These are phyloP conservation scores for Apiotrichum montevideense DNA, from an alignment of 1,284 basidiomycete species.

Conservation along the genomic window DNA sequence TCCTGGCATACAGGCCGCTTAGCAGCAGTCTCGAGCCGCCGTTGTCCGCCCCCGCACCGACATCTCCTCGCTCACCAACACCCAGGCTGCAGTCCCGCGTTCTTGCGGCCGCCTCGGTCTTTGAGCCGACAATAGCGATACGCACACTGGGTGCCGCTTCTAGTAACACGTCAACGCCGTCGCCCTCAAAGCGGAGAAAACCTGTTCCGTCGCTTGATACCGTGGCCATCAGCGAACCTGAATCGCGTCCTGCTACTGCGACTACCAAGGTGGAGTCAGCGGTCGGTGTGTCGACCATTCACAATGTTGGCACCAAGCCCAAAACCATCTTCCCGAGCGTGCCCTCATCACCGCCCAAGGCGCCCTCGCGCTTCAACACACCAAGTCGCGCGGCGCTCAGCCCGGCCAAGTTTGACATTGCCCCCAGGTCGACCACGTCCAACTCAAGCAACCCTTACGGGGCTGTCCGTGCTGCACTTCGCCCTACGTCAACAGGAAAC, in stretches of 20 bases:
- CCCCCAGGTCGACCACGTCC: neutral
- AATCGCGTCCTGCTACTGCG: too few relatives aligned
- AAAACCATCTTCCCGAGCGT: neutral
- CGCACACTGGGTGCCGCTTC: neutral
- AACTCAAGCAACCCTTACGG: neutral
- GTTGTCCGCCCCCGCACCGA: neutral
- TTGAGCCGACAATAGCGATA: slow-evolving; percentile 10
- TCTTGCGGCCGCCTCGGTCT: slow-evolving; percentile 8
- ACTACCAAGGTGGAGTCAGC: too few relatives aligned
- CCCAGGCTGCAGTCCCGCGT: neutral
- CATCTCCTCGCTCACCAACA: neutral
- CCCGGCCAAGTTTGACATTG: neutral
- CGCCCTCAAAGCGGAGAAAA: neutral
- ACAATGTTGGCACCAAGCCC: too few relatives aligned
- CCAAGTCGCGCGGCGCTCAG: neutral
- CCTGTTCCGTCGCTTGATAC: neutral
- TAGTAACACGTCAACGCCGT: neutral
- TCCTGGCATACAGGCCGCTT: too few relatives aligned
- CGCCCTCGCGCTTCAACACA: neutral
- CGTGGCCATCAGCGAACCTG: too few relatives aligned
- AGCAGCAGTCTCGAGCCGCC: neutral
- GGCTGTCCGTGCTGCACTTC: neutral
- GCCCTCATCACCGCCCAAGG: neutral
- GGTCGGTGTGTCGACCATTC: too few relatives aligned
- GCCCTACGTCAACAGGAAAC: neutral